A percentile compares a stretch with the other conserved stretches of the same genome.
Evolutionary conservation across 345 rosid species (phyloP).

Genomic region (Nasturtium officinale): DNA sequence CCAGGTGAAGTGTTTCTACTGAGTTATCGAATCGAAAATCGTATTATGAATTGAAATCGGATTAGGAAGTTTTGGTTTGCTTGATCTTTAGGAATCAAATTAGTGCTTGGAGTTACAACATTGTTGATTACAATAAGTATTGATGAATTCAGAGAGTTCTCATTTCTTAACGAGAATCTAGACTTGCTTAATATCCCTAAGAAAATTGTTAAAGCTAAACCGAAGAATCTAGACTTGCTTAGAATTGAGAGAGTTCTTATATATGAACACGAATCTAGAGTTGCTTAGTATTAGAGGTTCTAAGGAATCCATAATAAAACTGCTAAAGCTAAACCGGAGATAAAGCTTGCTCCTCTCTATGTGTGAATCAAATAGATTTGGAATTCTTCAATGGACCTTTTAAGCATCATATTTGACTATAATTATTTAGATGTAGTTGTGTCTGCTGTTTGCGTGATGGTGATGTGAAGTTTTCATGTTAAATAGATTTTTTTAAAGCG

Average conservation of each 20-base stretch:
- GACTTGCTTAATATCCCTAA: too few relatives aligned
- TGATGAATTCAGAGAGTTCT: background rate
- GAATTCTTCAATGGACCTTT: background rate
- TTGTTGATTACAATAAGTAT: background rate
- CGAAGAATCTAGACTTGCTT: too few relatives aligned
- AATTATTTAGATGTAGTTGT: background rate
- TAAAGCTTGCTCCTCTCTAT: conserved; percentile 3
- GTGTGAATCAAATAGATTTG: background rate
- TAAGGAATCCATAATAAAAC: too few relatives aligned
- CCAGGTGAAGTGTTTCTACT: conserved; percentile 59
- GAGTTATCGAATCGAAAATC: background rate
- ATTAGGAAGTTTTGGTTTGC: background rate
- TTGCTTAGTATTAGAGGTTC: too few relatives aligned
- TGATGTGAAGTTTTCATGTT: conserved; percentile 2
- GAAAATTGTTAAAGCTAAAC: too few relatives aligned
- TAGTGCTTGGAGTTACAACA: background rate
- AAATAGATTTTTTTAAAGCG: background rate
- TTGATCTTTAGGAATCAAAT: background rate
- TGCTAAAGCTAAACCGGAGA: background rate
- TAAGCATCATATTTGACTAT: background rate
- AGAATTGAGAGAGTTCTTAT: too few relatives aligned
- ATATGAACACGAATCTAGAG: too few relatives aligned
- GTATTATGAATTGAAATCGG: background rate
- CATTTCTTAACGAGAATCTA: background rate
- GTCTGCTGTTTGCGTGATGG: background rate